Evolutionary conservation across 345 rosid species (phyloP).

Genomic region (Xanthoceras sorbifolium): DNA sequence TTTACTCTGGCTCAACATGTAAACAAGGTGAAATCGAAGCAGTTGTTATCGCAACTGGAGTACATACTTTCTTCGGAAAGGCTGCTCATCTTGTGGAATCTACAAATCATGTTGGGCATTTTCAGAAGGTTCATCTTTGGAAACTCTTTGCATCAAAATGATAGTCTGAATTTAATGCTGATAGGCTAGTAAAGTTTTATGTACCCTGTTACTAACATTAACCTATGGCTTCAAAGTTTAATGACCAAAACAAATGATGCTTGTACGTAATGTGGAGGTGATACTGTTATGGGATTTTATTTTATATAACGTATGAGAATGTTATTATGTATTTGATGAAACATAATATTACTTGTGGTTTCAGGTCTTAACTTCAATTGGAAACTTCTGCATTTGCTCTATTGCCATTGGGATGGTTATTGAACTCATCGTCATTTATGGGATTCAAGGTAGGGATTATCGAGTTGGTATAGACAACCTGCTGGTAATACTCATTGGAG

Average conservation of each 20-base stretch:
- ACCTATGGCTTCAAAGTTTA: neutral
- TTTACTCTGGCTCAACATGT: constrained; percentile 90
- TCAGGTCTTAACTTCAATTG: constrained; percentile 83
- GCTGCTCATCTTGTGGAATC: constrained; percentile 95
- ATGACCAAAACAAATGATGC: neutral
- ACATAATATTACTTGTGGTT: constrained; percentile 18
- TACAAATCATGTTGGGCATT: constrained; percentile 85
- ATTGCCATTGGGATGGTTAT: constrained; percentile 80
- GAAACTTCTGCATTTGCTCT: constrained; percentile 95
- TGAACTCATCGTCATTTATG: constrained; percentile 64
- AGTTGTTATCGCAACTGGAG: constrained; percentile 88
- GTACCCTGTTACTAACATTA: neutral
- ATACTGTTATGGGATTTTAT: neutral
- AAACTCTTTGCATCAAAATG: neutral
- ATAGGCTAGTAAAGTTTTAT: neutral
- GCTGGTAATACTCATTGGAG: constrained; percentile 87
- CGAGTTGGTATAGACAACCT: constrained; percentile 82
- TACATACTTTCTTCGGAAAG: constrained; percentile 88
- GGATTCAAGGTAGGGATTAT: constrained; percentile 48
- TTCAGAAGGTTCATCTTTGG: constrained; percentile 62
- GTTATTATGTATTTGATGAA: neutral
- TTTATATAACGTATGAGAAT: neutral
- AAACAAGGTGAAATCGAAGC: constrained; percentile 97
- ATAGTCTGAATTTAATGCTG: neutral
- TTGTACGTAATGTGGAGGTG: neutral